Percentiles rank a stretch among this genome's conserved stretches.
phyloP scores from a whole-genome alignment of 768 basidiomycete genomes.

The Pleurotus ostreatus region DNA sequence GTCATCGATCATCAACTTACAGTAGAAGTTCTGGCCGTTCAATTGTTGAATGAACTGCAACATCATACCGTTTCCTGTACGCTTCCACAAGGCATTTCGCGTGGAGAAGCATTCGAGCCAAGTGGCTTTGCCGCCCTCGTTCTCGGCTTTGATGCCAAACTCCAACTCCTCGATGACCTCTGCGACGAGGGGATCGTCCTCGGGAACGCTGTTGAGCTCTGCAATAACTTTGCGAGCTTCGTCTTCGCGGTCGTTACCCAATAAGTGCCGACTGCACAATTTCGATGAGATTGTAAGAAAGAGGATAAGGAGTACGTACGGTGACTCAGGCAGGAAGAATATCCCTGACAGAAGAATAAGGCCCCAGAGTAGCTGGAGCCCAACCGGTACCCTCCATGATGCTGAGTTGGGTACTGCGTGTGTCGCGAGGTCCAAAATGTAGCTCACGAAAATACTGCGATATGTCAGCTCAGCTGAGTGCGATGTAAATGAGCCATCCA shows the following conservation, averaged over 20 bases:
- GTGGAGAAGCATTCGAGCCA: slow-evolving; percentile 78
- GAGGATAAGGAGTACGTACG: slow-evolving; percentile 37
- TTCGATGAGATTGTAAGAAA: background rate
- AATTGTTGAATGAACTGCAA: slow-evolving; percentile 78
- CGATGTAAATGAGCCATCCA: background rate
- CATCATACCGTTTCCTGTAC: slow-evolving; percentile 81
- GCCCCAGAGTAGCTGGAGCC: slow-evolving; percentile 70
- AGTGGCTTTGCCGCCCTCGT: slow-evolving; percentile 75
- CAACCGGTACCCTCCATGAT: slow-evolving; percentile 75
- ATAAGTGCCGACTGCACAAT: slow-evolving; percentile 57
- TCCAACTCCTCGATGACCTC: slow-evolving; percentile 64
- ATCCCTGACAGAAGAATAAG: slow-evolving; percentile 62
- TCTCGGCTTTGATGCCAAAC: slow-evolving; percentile 64
- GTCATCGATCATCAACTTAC: slow-evolving; percentile 28
- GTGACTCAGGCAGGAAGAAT: slow-evolving; percentile 76
- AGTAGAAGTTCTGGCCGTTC: slow-evolving; percentile 80
- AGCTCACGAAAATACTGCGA: slow-evolving; percentile 65
- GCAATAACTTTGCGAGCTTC: slow-evolving; percentile 65
- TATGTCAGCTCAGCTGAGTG: background rate
- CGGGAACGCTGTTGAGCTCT: slow-evolving; percentile 56
- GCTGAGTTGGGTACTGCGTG: slow-evolving; percentile 52
- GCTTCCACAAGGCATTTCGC: slow-evolving; percentile 64
- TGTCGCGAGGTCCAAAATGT: slow-evolving; percentile 65
- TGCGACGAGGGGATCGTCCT: slow-evolving; percentile 53
- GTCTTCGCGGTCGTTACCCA: slow-evolving; percentile 47